Conservation (phyloP, 192 early-diverging fungal species). For the Endogone sp. region DNA sequence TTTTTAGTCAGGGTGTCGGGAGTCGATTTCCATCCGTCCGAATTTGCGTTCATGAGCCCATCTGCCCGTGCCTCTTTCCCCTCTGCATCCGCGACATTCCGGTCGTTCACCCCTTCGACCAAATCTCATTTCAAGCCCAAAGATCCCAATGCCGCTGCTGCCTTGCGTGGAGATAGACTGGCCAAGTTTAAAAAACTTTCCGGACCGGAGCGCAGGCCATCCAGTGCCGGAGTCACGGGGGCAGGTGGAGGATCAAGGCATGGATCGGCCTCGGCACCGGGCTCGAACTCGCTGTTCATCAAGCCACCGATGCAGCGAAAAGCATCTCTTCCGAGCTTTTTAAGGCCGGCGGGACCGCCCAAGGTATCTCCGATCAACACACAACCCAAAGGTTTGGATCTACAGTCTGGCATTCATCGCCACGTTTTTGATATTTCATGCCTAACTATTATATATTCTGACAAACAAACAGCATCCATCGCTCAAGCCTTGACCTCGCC, state of each 20-base stretch:
- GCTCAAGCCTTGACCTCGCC: background rate
- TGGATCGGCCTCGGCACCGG: background rate
- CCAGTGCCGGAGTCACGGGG: background rate
- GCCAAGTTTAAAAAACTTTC: background rate
- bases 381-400: constrained; percentile 1
- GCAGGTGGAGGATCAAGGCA: background rate
- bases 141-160: background rate
- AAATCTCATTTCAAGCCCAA: background rate
- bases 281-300: background rate
- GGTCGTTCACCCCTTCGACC: background rate
- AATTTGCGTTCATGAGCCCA: background rate
- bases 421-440: too few species aligned
- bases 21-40: background rate
- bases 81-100: background rate
- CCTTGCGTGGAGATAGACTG: background rate
- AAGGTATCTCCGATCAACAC: constrained; percentile 1
- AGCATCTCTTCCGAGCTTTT: background rate
- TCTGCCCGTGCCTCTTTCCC: background rate
- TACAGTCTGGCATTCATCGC: too few species aligned
- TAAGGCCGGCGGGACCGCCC: background rate
- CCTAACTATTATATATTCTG: too few species aligned
- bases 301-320: background rate
- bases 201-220: background rate
- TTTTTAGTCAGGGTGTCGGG: background rate
- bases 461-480: background rate